Conservation (phyloP, 805 yeast genomes). For the Ogataea neopini region DNA sequence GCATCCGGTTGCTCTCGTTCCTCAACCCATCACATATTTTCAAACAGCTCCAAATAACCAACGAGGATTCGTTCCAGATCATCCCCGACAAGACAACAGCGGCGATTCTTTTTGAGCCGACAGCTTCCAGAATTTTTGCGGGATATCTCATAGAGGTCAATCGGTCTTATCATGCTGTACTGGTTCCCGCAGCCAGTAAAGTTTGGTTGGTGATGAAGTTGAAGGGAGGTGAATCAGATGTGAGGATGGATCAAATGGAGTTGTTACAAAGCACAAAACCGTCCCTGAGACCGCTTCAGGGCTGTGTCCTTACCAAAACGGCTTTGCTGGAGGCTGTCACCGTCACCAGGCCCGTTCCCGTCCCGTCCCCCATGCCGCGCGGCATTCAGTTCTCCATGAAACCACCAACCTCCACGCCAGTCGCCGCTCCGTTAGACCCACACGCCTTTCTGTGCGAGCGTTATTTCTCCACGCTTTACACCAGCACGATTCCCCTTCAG, state of each 20-base stretch:
- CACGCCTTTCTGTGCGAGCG: constrained; percentile 28
- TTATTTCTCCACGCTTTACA: constrained; percentile 32
- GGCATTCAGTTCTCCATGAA: too few relatives aligned
- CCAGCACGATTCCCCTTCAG: constrained; percentile 28
- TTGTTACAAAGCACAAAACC: too few relatives aligned
- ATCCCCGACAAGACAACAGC: constrained; percentile 8
- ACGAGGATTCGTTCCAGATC: constrained; percentile 7
- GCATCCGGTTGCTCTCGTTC: constrained; percentile 7
- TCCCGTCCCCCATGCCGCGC: too few relatives aligned
- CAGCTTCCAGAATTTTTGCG: neutral
- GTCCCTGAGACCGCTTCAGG: too few relatives aligned
- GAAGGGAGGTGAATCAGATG: neutral
- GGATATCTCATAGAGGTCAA: constrained; percentile 11
- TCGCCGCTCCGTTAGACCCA: constrained; percentile 28
- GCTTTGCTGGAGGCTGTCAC: too few relatives aligned
- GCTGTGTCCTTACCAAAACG: too few relatives aligned
- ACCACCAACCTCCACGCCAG: constrained; percentile 3
- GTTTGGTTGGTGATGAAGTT: constrained; percentile 14
- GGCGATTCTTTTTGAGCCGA: neutral
- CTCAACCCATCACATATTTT: constrained; percentile 2
- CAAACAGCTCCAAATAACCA: neutral
- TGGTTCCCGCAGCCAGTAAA: constrained; percentile 9
- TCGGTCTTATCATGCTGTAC: too few relatives aligned
- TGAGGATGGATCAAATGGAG: neutral
- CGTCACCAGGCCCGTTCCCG: too few relatives aligned